Percentiles rank a stretch among this genome's conserved stretches.
Conservation (phyloP, 139 green algal genomes). For the Spirogloea muscicola region DNA sequence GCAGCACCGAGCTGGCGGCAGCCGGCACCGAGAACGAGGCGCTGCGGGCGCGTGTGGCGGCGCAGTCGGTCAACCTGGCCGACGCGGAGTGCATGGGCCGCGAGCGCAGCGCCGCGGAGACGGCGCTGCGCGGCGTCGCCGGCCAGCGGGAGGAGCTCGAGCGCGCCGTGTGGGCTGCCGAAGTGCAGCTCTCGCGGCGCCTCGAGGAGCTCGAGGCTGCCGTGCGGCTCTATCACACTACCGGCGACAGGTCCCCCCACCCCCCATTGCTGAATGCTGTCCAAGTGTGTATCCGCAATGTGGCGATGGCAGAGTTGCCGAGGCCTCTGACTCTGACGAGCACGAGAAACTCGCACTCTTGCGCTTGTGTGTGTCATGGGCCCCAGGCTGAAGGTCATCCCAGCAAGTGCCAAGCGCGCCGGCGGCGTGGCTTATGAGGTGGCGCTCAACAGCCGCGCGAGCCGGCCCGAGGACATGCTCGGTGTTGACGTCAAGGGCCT, state of each 20-base stretch:
- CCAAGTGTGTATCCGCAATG: too few relatives aligned
- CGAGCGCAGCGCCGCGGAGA: slow-evolving; percentile 65
- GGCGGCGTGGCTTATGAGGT: slow-evolving; percentile 73
- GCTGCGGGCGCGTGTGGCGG: slow-evolving; percentile 7
- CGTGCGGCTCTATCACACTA: slow-evolving; percentile 8
- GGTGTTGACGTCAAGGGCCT: slow-evolving; percentile 73
- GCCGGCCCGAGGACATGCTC: slow-evolving; percentile 54
- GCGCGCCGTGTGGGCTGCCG: slow-evolving; percentile 59
- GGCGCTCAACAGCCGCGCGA: slow-evolving; percentile 55
- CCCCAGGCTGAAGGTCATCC: slow-evolving; percentile 74
- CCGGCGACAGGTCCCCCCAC: slow-evolving; percentile 15
- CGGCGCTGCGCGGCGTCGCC: slow-evolving; percentile 55
- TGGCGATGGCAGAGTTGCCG: too few relatives aligned
- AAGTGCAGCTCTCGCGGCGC: slow-evolving; percentile 43
- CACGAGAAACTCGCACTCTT: too few relatives aligned
- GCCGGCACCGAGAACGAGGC: slow-evolving; percentile 24
- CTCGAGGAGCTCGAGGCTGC: slow-evolving; percentile 24
- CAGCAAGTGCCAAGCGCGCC: slow-evolving; percentile 75
- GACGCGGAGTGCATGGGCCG: slow-evolving; percentile 49
- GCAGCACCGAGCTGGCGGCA: slow-evolving; percentile 52
- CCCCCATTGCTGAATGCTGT: too few relatives aligned
- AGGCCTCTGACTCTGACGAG: too few relatives aligned
- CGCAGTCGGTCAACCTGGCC: slow-evolving; percentile 37
- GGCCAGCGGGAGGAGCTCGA: slow-evolving; percentile 66
- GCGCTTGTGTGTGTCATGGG: too few relatives aligned